Evolutionary conservation across 139 green algal species (phyloP).

Genomic region (Raphidocelis subcapitata): DNA sequence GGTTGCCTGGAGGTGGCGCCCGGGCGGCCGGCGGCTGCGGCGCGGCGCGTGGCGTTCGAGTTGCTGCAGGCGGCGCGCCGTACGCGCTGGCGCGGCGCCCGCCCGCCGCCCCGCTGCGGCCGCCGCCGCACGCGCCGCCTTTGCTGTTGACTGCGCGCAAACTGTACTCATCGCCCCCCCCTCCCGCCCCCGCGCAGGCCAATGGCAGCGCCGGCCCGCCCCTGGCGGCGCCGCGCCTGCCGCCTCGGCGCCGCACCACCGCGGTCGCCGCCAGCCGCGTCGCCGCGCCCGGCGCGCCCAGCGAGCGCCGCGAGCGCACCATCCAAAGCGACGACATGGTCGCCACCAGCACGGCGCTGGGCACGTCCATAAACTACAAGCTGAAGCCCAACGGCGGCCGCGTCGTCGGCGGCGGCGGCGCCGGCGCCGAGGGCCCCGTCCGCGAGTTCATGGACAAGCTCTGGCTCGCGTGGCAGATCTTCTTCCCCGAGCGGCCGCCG

Average conservation of each 20-base stretch:
- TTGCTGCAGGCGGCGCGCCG: background rate
- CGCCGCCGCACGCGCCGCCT: background rate
- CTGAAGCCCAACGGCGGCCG: constrained; percentile 2
- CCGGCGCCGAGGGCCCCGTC: constrained; percentile 7
- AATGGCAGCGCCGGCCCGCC: background rate
- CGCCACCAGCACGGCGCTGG: constrained; percentile 4
- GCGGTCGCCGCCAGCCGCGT: background rate
- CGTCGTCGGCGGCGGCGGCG: background rate
- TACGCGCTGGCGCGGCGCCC: background rate
- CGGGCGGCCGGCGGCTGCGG: too few species aligned
- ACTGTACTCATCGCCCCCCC: background rate
- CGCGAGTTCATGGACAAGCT: constrained; percentile 45
- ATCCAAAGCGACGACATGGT: too few species aligned
- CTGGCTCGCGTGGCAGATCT: constrained; percentile 51
- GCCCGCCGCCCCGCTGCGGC: background rate
- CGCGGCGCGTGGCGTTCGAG: too few species aligned
- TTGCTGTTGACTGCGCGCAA: background rate
- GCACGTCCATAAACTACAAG: constrained; percentile 26
- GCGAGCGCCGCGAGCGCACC: too few species aligned
- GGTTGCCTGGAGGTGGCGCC: too few species aligned
- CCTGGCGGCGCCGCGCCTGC: constrained; percentile 2
- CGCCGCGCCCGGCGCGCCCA: too few species aligned
- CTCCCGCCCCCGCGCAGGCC: background rate
- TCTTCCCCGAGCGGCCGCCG: constrained; percentile 43
- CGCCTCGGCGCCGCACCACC: constrained; percentile 10